Conservation (phyloP, 257 asterid genomes). For the Scutellaria baicalensis region DNA sequence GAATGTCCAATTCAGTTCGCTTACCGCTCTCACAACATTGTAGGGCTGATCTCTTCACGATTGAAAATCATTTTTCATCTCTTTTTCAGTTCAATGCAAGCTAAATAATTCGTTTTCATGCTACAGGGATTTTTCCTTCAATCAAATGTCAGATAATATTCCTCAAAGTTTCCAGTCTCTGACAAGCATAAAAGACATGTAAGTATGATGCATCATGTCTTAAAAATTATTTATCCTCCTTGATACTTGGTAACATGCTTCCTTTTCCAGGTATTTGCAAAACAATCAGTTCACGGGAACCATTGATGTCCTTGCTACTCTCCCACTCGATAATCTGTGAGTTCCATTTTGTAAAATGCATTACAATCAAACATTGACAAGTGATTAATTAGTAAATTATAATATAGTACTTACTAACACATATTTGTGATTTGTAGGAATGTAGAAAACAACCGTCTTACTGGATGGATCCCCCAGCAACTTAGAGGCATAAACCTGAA, state of each 20-base stretch:
- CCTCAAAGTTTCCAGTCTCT: constrained; percentile 65
- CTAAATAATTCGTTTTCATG: constrained; percentile 12
- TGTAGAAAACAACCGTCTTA: constrained; percentile 82
- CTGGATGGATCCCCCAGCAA: constrained; percentile 78
- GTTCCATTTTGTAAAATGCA: constrained; percentile 21
- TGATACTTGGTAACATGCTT: constrained; percentile 9
- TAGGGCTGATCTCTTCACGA: constrained; percentile 33
- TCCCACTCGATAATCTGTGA: constrained; percentile 78
- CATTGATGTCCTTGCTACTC: constrained; percentile 75
- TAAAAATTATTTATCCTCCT: background rate
- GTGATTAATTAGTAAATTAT: background rate
- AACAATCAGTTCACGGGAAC: constrained; percentile 92
- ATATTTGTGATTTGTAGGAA: constrained; percentile 36
- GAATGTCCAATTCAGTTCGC: constrained; percentile 41
- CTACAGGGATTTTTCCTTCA: constrained; percentile 81
- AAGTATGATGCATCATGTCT: constrained; percentile 22
- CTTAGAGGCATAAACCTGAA: constrained; percentile 59
- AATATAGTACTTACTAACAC: constrained; percentile 1
- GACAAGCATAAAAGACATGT: constrained; percentile 55
- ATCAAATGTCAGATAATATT: constrained; percentile 65
- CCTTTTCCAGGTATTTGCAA: constrained; percentile 68
- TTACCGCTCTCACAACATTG: constrained; percentile 67
- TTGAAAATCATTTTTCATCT: background rate
- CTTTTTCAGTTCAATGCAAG: background rate
- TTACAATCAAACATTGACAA: background rate